Evolutionary conservation across 495 filamentous ascomycete species (phyloP), one percentile per base, ranked within the genome.

Genomic region (Echria macrotheca): DNA sequence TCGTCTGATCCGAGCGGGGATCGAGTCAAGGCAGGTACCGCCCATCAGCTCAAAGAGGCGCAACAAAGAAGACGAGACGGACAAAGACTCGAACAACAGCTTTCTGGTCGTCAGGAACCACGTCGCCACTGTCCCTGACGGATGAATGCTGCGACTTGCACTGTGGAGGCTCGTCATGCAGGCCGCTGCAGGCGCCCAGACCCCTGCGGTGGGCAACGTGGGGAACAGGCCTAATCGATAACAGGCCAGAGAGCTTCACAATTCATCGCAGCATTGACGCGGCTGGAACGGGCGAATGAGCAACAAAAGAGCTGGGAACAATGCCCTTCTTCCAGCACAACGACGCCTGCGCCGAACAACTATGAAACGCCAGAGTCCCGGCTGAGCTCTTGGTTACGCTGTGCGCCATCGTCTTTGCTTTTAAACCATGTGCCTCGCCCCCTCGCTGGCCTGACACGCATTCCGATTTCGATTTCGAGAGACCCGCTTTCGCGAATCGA

Each of bases 341-440:
- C 39, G 40, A 50, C 32, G n/a, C 25, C 25, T 41, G 41, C 49
- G 40, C 48, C 44, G 39, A 42, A 35, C 40, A 42, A 49, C 26
- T 29, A 57, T 63, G 60, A 63, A 63, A 60, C 60, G 23, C 46
- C 28, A 39, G 37, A 44, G 36, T 18, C 52, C 53, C 31, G 44
- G 42, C 47, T 51, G 58, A 56, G 29, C 40, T 36, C 32, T 50
- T 46, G 44, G 43, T 14, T 44, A 43, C 5, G 31, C 50, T 42
- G 26, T 41, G 31, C 36, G 26, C 42, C 18, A 9, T 17, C 21
- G 18, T 32, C 26, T 33, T 35, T 22, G 14, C 25, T 32, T 37
- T 26, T 12, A 33, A 33, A 42, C 29, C 7, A 48, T 39, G 32
- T 12, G 11, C 46, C 21, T 18, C 8, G 1, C 14, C 25, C 10